A percentile compares a stretch with the other conserved stretches of the same genome.
These are phyloP conservation scores for Haematococcus sp. DNA, from an alignment of 139 green algal species.

Conservation along the genomic window DNA sequence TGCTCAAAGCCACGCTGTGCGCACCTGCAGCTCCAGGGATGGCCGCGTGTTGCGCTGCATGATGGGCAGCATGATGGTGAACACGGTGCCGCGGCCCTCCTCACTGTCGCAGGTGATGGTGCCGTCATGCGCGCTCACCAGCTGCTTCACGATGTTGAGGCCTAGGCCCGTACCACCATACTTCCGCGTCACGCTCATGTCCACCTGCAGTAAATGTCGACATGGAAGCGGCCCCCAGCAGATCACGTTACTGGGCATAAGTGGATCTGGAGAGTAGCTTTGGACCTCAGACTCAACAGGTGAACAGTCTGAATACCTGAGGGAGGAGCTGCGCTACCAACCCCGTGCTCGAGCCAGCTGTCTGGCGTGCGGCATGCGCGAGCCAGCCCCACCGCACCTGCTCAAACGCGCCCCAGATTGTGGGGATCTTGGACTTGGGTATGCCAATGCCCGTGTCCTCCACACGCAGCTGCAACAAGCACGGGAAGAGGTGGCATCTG, in stretches of 20 bases:
- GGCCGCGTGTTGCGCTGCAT: slow-evolving; percentile 16
- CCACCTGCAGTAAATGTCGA: too few species aligned
- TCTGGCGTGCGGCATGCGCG: too few species aligned
- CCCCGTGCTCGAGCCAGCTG: too few species aligned
- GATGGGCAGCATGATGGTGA: slow-evolving; percentile 54
- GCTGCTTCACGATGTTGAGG: slow-evolving; percentile 66
- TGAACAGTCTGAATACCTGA: too few species aligned
- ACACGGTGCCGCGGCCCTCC: slow-evolving; percentile 47
- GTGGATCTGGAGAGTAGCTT: background rate
- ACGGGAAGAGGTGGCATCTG: too few species aligned
- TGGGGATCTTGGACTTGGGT: slow-evolving; percentile 42
- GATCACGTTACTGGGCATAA: too few species aligned
- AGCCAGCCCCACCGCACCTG: slow-evolving; percentile 34
- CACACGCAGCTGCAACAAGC: slow-evolving; percentile 24
- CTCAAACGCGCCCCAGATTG: slow-evolving; percentile 62
- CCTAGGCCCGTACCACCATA: slow-evolving; percentile 78
- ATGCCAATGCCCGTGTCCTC: slow-evolving; percentile 67
- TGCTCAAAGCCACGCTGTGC: background rate
- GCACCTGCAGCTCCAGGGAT: slow-evolving; percentile 24
- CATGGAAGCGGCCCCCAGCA: too few species aligned
- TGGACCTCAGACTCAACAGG: background rate
- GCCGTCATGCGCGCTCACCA: slow-evolving; percentile 61
- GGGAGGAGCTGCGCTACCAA: too few species aligned
- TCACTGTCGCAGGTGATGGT: slow-evolving; percentile 27
- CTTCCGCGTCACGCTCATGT: slow-evolving; percentile 65